Evolutionary conservation across 2,329 filamentous ascomycete species (phyloP).

Genomic region (Fusarium sp.): DNA sequence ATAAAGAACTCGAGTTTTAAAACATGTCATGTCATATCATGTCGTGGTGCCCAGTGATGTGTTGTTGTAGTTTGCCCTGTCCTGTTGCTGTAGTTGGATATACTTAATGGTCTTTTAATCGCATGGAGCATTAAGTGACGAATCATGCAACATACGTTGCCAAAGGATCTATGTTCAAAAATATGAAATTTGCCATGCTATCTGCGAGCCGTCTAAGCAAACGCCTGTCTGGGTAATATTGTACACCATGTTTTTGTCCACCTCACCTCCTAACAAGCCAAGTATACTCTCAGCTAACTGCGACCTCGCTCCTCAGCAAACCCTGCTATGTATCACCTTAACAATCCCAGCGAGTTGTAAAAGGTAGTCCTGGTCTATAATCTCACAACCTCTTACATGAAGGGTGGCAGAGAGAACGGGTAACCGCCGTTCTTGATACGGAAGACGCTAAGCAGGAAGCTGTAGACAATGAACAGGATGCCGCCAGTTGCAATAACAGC

Average conservation of each 20-base stretch:
- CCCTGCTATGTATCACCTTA: neutral
- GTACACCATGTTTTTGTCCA: slow-evolving; percentile 19
- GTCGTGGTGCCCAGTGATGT: neutral
- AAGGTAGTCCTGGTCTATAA: neutral
- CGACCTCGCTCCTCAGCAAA: neutral
- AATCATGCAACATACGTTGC: neutral
- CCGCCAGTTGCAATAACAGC: slow-evolving; percentile 83
- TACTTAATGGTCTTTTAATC: too few relatives aligned
- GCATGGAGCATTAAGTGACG: neutral
- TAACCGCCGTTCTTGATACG: slow-evolving; percentile 94
- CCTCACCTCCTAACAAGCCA: neutral
- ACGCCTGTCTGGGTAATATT: slow-evolving; percentile 14
- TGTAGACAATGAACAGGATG: slow-evolving; percentile 85
- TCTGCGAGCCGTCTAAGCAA: slow-evolving; percentile 6
- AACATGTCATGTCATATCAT: slow-evolving; percentile 19
- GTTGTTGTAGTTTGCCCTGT: neutral
- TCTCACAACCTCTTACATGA: slow-evolving; percentile 64
- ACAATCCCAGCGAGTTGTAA: neutral
- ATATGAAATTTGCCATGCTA: neutral
- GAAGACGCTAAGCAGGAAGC: slow-evolving; percentile 94
- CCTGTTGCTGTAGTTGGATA: too few relatives aligned
- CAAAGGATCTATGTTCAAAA: neutral
- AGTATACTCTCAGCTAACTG: neutral
- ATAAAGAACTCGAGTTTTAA: slow-evolving; percentile 52
- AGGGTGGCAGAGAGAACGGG: slow-evolving; percentile 93